These are phyloP conservation scores for Wickerhamomyces queroliae DNA, from an alignment of 805 yeast species.

Conservation along the genomic window DNA sequence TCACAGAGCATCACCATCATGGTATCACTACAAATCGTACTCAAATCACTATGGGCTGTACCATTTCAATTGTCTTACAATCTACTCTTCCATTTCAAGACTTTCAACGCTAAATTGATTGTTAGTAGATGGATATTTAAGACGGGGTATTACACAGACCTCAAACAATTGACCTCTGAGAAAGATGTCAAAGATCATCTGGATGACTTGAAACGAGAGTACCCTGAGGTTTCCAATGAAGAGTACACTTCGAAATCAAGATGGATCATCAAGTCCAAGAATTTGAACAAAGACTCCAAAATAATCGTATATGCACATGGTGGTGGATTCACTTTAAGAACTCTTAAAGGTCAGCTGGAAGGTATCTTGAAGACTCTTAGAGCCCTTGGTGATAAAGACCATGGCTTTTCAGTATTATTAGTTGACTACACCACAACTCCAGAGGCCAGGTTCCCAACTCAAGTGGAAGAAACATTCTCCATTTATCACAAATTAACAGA, in stretches of 20 bases:
- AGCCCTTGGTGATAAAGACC: background rate
- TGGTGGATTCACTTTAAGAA: background rate
- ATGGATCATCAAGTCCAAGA: background rate
- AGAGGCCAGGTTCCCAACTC: background rate
- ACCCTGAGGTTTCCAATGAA: background rate
- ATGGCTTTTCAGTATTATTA: background rate
- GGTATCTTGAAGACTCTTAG: background rate
- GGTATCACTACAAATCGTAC: too few species aligned
- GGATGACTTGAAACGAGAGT: background rate
- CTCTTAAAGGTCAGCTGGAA: background rate
- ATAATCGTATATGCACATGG: background rate
- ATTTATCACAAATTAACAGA: background rate
- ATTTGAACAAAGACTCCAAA: background rate
- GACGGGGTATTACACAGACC: background rate
- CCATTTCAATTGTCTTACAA: background rate
- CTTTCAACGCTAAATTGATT: background rate
- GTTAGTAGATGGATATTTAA: background rate
- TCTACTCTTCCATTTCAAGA: background rate
- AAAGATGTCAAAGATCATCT: background rate
- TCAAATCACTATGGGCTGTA: too few species aligned
- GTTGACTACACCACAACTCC: background rate
- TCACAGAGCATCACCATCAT: too few species aligned
- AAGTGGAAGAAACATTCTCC: background rate
- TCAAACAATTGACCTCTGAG: background rate
- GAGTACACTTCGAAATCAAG: background rate